Base-by-base conservation (phyloP, 345 rosid genomes). In the Barbarea vulgaris region DNA sequence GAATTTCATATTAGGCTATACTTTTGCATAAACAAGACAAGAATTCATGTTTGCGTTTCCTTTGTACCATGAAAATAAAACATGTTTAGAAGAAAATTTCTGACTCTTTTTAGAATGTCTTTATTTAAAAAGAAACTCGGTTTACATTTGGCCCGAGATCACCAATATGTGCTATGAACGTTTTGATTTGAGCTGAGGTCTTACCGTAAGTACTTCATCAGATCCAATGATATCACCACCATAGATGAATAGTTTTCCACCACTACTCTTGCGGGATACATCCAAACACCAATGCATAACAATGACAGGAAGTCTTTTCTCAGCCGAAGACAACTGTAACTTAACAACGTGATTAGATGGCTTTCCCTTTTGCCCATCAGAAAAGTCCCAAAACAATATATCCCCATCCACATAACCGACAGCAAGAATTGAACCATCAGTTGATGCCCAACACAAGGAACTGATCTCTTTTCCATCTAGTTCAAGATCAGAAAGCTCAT, bases 351-450 rank as follows among this genome's bases (percentile, higher is more conserved):
- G 77, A 79, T 71, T 81, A 64, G 82, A 84, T 61, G 80, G 57
- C 59, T 82, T 81, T 69, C 83, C 83, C 57, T 60, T 66, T 53
- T 83, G 83, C 48, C 77, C 73, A 70, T 77, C 81, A 64, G 87
- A 75, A 53, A 85, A 75, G 75, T 87, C 84, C 98, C 97, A 91
- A 63, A 93, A 83, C 81, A 88, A 51, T 78, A 91, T 85, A 81
- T 93, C 98, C 31, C 98, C 97, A 75, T 91, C 98, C 21, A 87
- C 83, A 82, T 89, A 93, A 67, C 98, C 98, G 63, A 88, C 96
- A 17, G 93, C 93, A 75, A 91, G 87, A 81, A 89, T 74, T 47
- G 98, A 89, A 51, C 97, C 98, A 82, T 83, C 81, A 53, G 83
- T 64, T 36, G 96, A 87, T 70, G 93, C 91, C 98, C 98, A 93